These are phyloP conservation scores for Pichia sp. DNA, from an alignment of 1,139 yeast genomes.

Conservation along the genomic window DNA sequence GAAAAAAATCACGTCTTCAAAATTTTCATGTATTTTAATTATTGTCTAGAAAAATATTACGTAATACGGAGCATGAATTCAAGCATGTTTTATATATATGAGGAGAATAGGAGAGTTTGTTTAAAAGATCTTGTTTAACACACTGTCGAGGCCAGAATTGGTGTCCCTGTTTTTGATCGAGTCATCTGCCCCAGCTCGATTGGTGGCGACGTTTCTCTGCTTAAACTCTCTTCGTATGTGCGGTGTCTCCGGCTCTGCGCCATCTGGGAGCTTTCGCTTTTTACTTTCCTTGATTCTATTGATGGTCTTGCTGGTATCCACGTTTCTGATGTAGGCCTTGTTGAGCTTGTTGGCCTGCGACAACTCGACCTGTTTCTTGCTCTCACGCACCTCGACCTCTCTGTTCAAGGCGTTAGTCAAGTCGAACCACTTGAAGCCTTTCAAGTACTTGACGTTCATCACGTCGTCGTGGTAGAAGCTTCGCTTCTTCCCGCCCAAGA, in stretches of 20 bases:
- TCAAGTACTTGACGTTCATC: conserved; percentile 80
- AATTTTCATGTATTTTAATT: neutral
- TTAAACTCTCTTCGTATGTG: conserved; percentile 50
- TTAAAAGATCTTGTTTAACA: conserved; percentile 37
- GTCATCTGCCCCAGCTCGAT: conserved; percentile 58
- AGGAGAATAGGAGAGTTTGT: too few relatives aligned
- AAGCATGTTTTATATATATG: neutral
- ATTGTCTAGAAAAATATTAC: neutral
- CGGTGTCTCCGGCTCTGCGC: conserved; percentile 24
- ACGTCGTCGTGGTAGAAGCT: conserved; percentile 94
- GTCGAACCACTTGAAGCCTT: conserved; percentile 93
- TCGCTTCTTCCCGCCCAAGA: conserved; percentile 87
- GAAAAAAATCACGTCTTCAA: neutral
- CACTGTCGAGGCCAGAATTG: conserved; percentile 40
- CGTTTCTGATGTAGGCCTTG: conserved; percentile 75
- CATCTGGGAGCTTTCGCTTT: conserved; percentile 20
- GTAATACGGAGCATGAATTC: neutral
- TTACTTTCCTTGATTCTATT: conserved; percentile 51
- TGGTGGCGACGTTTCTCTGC: conserved; percentile 60
- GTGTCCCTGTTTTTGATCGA: conserved; percentile 43
- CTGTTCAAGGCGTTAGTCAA: conserved; percentile 89
- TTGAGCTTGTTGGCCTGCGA: conserved; percentile 85
- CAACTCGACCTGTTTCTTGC: conserved; percentile 80
- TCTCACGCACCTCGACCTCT: conserved; percentile 85
- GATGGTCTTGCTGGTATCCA: conserved; percentile 81